These are phyloP conservation scores for Tolypocladium sp. DNA, from an alignment of 2,329 filamentous ascomycete genomes.

Conservation along the genomic window DNA sequence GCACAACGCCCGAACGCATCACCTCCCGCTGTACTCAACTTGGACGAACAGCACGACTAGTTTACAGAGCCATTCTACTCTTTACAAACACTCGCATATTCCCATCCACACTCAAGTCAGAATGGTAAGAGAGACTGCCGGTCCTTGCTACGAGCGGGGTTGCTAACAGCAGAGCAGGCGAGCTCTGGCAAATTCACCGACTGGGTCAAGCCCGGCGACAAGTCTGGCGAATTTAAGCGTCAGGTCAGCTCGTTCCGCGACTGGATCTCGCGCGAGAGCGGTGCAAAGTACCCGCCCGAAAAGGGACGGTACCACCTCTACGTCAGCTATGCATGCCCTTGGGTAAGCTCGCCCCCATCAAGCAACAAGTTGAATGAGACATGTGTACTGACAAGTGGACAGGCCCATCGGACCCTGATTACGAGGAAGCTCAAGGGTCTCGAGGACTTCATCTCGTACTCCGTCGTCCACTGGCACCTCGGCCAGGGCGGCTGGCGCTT, in stretches of 20 bases:
- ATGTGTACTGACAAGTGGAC: background rate
- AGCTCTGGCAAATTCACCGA: constrained; percentile 47
- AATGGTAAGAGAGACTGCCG: background rate
- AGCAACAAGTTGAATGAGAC: background rate
- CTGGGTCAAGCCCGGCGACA: constrained; percentile 72
- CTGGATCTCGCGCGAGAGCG: constrained; percentile 63
- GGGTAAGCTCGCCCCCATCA: constrained; percentile 39
- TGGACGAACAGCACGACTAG: background rate
- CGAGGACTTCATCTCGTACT: constrained; percentile 70
- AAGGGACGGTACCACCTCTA: constrained; percentile 91
- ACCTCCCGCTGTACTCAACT: background rate
- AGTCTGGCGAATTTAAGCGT: constrained; percentile 86
- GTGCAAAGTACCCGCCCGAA: constrained; percentile 72
- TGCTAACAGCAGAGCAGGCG: constrained; percentile 1
- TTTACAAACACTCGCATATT: background rate
- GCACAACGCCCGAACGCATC: background rate
- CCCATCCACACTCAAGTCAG: background rate
- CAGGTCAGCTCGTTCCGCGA: constrained; percentile 75
- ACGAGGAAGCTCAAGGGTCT: constrained; percentile 85
- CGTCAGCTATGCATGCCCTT: constrained; percentile 88
- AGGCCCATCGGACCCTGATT: constrained; percentile 78
- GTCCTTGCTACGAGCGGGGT: background rate
- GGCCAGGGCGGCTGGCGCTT: constrained; percentile 71
- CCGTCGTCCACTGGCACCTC: constrained; percentile 91
- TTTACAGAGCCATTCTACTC: background rate